These are phyloP conservation scores for Leptodontidium sp. DNA, from an alignment of 2,329 filamentous ascomycete species.

Conservation along the genomic window DNA sequence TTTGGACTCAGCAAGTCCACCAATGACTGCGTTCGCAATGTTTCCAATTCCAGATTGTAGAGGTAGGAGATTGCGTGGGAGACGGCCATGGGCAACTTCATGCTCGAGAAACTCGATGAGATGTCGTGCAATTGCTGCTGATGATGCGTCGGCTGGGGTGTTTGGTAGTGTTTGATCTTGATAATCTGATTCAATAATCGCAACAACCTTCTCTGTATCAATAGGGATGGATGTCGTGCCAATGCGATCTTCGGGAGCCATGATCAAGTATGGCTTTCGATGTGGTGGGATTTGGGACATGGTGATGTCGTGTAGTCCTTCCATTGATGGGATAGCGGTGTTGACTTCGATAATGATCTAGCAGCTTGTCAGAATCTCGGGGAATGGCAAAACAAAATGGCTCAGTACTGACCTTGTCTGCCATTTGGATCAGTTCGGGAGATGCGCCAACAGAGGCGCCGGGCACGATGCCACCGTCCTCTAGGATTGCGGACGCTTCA, in stretches of 20 bases:
- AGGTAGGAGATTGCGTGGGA: conserved; percentile 79
- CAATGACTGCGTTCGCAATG: conserved; percentile 91
- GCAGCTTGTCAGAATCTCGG: background rate
- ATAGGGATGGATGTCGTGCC: conserved; percentile 83
- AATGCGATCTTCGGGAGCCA: conserved; percentile 85
- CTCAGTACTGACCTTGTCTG: conserved; percentile 70
- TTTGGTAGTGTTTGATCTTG: conserved; percentile 80
- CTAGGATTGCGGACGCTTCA: conserved; percentile 85
- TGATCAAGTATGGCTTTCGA: conserved; percentile 87
- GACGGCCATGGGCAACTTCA: conserved; percentile 79
- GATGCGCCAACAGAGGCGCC: conserved; percentile 87
- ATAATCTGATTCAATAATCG: conserved; percentile 85
- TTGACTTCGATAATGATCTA: conserved; percentile 91
- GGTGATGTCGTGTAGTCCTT: conserved; percentile 90
- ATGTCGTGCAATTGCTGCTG: conserved; percentile 77
- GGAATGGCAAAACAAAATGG: background rate
- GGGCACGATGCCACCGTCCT: conserved; percentile 88
- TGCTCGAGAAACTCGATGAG: conserved; percentile 88
- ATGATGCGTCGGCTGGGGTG: conserved; percentile 76
- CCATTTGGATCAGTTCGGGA: conserved; percentile 88
- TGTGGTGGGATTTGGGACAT: conserved; percentile 84
- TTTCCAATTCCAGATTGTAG: conserved; percentile 91
- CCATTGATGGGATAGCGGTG: conserved; percentile 83
- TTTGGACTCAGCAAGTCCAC: conserved; percentile 80
- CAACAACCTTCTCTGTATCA: conserved; percentile 85